Percentiles rank a stretch among this genome's conserved stretches.
phyloP scores from a whole-genome alignment of 306 rosid genomes.

The Cucumis melo region DNA sequence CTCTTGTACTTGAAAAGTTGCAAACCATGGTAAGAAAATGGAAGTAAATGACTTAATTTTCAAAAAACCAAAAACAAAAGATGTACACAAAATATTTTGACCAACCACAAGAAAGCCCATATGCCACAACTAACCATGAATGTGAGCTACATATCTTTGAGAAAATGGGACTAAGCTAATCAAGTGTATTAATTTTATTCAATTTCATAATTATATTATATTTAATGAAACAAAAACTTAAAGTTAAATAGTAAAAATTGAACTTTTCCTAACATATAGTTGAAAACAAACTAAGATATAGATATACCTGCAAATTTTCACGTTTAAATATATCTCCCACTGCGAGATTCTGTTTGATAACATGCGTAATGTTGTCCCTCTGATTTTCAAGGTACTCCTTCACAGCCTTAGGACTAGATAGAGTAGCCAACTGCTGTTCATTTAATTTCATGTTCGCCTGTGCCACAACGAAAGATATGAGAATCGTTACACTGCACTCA shows the following conservation, averaged over 20 bases:
- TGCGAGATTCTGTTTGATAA: constrained; percentile 87
- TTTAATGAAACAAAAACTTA: neutral
- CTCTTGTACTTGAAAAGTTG: no score
- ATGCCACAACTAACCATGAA: neutral
- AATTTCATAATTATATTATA: neutral
- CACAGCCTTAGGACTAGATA: constrained; percentile 83
- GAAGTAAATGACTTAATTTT: no score
- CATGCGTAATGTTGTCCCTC: constrained; percentile 56
- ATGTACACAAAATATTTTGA: no score
- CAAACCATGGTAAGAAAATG: no score
- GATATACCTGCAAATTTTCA: constrained; percentile 69
- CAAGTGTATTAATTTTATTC: neutral
- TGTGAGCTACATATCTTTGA: neutral
- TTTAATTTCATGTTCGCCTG: constrained; percentile 60
- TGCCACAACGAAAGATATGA: constrained; percentile 15
- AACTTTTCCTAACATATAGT: neutral
- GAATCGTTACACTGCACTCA: constrained; percentile 1
- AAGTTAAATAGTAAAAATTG: neutral
- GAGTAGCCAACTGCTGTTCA: constrained; percentile 67
- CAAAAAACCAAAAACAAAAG: no score
- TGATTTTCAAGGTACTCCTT: constrained; percentile 70
- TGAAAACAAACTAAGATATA: neutral
- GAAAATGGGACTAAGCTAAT: neutral
- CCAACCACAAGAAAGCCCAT: no score
- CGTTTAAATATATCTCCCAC: constrained; percentile 90